Conservation (phyloP, 2,329 filamentous ascomycete species). For the Dothistroma septosporum region DNA sequence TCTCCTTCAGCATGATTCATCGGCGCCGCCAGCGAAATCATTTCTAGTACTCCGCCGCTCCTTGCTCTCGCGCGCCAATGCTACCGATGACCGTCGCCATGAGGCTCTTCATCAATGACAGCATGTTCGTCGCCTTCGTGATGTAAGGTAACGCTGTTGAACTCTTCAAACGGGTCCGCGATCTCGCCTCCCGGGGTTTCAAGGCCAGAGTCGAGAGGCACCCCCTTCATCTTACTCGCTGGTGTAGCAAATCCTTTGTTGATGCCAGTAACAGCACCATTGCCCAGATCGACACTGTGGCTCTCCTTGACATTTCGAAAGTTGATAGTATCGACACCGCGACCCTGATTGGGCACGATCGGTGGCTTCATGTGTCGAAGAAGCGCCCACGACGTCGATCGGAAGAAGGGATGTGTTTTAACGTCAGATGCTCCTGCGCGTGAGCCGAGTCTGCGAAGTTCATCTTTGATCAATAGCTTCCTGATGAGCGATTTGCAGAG, state of each 20-base stretch:
- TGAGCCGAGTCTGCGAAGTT: slow-evolving; percentile 86
- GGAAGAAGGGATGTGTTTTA: slow-evolving; percentile 94
- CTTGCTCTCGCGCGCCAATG: slow-evolving; percentile 7
- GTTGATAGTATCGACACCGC: slow-evolving; percentile 89
- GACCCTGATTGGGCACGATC: slow-evolving; percentile 87
- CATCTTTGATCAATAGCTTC: slow-evolving; percentile 96
- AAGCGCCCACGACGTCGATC: slow-evolving; percentile 91
- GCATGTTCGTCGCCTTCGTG: slow-evolving; percentile 74
- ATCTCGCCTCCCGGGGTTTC: slow-evolving; percentile 79
- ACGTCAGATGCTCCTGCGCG: slow-evolving; percentile 95
- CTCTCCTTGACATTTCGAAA: slow-evolving; percentile 98
- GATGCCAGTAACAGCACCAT: slow-evolving; percentile 38
- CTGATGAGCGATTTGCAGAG: slow-evolving; percentile 95
- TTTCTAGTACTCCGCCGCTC: not conserved
- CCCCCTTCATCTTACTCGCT: slow-evolving; percentile 59
- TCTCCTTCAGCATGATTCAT: not conserved
- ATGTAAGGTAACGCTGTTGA: slow-evolving; percentile 95
- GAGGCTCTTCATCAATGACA: slow-evolving; percentile 9
- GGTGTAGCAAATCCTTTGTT: slow-evolving; percentile 37
- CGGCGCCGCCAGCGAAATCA: not conserved
- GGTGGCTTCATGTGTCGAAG: slow-evolving; percentile 97
- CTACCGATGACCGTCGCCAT: slow-evolving; percentile 25
- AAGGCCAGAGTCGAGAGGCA: slow-evolving; percentile 79
- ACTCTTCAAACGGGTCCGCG: slow-evolving; percentile 92
- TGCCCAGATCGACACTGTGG: slow-evolving; percentile 81